Percentiles rank a stretch among this genome's conserved stretches.
phyloP scores from a whole-genome alignment of 2,329 filamentous ascomycete species.

The Dryadomyces sulphureus region DNA sequence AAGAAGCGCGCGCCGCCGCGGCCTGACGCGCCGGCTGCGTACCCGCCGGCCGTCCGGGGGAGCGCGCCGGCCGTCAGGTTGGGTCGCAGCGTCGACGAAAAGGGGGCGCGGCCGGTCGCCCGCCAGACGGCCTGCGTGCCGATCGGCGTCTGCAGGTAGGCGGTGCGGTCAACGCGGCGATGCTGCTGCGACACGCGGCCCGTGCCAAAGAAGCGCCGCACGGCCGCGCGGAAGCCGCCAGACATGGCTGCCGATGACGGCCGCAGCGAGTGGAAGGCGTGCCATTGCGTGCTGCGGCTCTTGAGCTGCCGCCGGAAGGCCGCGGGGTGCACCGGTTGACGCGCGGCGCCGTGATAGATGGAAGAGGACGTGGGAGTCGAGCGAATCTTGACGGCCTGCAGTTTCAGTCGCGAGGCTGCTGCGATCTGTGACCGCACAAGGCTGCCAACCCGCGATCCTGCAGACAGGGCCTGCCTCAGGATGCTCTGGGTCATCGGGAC shows the following conservation, averaged over 20 bases:
- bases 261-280: constrained; percentile 8
- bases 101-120: constrained; percentile 64
- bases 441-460: constrained; percentile 30
- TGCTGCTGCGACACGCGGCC: constrained; percentile 18
- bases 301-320: constrained; percentile 36
- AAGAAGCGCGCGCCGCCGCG: constrained; percentile 71
- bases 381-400: constrained; percentile 30
- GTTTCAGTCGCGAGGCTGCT: constrained; percentile 23
- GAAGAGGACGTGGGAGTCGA: constrained; percentile 3
- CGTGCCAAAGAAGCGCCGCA: constrained; percentile 35
- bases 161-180: constrained; percentile 30
- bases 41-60: constrained; percentile 79
- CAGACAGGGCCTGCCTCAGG: constrained; percentile 32
- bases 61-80: constrained; percentile 83
- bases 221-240: constrained; percentile 11
- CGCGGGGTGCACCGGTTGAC: constrained; percentile 37
- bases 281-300: constrained; percentile 22
- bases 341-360: constrained; percentile 10
- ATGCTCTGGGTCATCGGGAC: constrained; percentile 39
- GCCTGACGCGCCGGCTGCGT: constrained; percentile 54
- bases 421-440: constrained; percentile 35
- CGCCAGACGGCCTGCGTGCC: constrained; percentile 38
- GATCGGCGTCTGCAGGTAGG: constrained; percentile 32
- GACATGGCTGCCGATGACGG: not conserved
- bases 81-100: constrained; percentile 75